Evolutionary conservation across 768 basidiomycete genomes (phyloP).

Genomic region (Kwoniella dejecticola): DNA sequence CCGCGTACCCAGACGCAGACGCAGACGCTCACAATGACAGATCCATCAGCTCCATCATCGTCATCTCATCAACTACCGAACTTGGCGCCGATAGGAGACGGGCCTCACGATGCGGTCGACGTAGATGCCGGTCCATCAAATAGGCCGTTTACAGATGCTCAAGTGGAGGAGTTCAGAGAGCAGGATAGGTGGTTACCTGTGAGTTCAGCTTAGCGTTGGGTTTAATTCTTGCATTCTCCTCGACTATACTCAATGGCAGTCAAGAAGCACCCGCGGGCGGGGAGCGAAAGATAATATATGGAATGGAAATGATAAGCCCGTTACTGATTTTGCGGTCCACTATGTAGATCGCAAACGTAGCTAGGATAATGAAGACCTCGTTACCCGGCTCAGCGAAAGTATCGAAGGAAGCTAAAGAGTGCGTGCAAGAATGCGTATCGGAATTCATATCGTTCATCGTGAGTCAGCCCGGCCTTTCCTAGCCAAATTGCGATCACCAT

Average conservation of each 20-base stretch:
- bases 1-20: no score
- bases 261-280: no score
- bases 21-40: not conserved
- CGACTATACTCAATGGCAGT: no score
- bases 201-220: constrained; percentile 29
- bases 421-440: constrained; percentile 95
- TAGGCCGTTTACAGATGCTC: constrained; percentile 72
- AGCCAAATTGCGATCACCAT: no score
- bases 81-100: constrained; percentile 20
- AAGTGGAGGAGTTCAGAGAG: constrained; percentile 91
- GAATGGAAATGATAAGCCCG: not conserved
- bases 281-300: not conserved
- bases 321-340: not conserved
- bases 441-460: constrained; percentile 96
- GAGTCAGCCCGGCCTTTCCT: constrained; percentile 25
- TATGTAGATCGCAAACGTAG: constrained; percentile 92
- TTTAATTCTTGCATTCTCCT: no score
- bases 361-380: constrained; percentile 91
- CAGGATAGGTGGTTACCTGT: constrained; percentile 95
- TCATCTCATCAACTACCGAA: constrained; percentile 16
- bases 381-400: constrained; percentile 91
- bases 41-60: not conserved
- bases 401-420: constrained; percentile 97
- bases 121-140: constrained; percentile 10
- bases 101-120: constrained; percentile 3